Evolutionary conservation across 2,329 filamentous ascomycete species (phyloP), one percentile per base, ranked within the genome.

Genomic region (Nigrospora oryzae): DNA sequence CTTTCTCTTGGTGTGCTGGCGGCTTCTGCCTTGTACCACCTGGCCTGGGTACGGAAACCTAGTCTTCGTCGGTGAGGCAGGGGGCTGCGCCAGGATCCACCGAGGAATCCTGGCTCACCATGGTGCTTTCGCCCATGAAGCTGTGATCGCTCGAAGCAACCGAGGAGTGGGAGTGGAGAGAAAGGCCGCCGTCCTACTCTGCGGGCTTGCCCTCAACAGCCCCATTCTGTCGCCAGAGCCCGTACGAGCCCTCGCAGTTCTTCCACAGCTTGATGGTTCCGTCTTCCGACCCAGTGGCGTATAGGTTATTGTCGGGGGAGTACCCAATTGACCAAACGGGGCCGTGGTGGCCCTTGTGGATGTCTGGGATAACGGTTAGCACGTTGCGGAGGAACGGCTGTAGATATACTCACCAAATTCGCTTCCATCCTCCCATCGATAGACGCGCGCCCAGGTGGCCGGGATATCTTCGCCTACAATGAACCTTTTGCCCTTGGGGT

Each of bases 311-410:
- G 59, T 98, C 93, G 0, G 93, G 93, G 0, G 90, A 93, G 65
- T 95, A 98, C 46, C 85, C 84, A 48, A 94, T 83, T 6, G 89
- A 95, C 93, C 93, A 98, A 50, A 98, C 93, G 1, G 91, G 91
- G 2, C 93, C 93, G 59, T 98, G 93, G 56, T 98, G 93, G 19
- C 93, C 93, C 67, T 96, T 96, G 69, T 95, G 88, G 12, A 91
- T 84, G 62, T 97, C 93, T 84, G 49, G 11, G 8, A 17, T 40
- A 16, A 31, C 33, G 45, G 47, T 58, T 41, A 65, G 52, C 19
- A 46, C 47, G 39, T 17, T 6, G 23, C 17, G 13, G 5, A 14
- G 5, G 31, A 13, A 13, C 19, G 19, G 19, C 19, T 36, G 14
- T 10, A 35, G 40, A 7, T 36, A 19, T 44, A 66, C 74, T 48